Percentiles rank a stretch among this genome's conserved stretches.
phyloP scores from a whole-genome alignment of 2,329 filamentous ascomycete genomes.

The Trichothecium sympodiale region DNA sequence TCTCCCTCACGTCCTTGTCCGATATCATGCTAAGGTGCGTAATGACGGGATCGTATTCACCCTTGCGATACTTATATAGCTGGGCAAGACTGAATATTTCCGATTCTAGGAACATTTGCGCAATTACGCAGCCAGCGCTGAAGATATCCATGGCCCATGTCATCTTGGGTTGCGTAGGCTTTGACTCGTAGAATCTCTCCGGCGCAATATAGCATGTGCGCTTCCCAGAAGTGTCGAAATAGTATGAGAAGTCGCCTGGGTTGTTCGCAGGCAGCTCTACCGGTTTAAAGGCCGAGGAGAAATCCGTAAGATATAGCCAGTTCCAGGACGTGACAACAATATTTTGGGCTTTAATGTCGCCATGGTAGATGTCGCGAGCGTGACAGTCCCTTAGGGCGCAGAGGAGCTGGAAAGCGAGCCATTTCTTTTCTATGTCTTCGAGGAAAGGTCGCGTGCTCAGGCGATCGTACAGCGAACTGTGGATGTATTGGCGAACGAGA shows the following conservation, averaged over 20 bases:
- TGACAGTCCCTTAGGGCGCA: conserved; percentile 91
- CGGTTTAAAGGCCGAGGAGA: conserved; percentile 91
- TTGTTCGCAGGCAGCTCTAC: conserved; percentile 92
- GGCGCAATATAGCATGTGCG: conserved; percentile 92
- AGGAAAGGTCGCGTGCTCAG: conserved; percentile 93
- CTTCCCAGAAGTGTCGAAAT: conserved; percentile 85
- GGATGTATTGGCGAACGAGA: conserved; percentile 86
- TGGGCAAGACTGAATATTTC: conserved; percentile 98
- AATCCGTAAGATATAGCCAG: conserved; percentile 97
- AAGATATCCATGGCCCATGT: conserved; percentile 98
- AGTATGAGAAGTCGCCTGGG: conserved; percentile 94
- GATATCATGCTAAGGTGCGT: conserved; percentile 77
- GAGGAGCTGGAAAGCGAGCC: conserved; percentile 90
- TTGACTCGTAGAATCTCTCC: conserved; percentile 71
- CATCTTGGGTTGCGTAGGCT: conserved; percentile 47
- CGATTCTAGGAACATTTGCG: conserved; percentile 87
- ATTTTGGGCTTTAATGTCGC: conserved; percentile 98
- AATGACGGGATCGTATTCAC: conserved; percentile 81
- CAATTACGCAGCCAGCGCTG: conserved; percentile 92
- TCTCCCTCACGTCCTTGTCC: conserved; percentile 73
- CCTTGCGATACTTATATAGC: conserved; percentile 84
- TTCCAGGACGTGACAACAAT: conserved; percentile 97
- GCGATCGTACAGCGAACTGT: conserved; percentile 94
- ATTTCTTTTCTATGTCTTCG: conserved; percentile 97
- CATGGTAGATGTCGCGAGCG: conserved; percentile 79